Evolutionary conservation across 2,329 filamentous ascomycete species (phyloP).

Genomic region (Metarhizium guizhouense): DNA sequence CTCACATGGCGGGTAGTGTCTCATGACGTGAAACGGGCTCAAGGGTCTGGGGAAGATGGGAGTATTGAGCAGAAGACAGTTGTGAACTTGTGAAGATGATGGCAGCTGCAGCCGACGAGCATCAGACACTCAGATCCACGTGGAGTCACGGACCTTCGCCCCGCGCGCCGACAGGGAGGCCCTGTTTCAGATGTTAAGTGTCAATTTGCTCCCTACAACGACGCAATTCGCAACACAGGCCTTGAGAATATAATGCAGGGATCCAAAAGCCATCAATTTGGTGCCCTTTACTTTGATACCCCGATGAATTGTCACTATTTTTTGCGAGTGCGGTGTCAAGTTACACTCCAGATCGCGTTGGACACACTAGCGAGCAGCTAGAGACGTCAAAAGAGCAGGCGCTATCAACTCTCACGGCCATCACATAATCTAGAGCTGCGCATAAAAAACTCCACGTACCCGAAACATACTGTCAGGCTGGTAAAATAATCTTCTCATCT

Average conservation of each 20-base stretch:
- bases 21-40: slow-evolving; percentile 6
- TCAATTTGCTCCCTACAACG: too few species aligned
- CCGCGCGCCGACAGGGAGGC: neutral
- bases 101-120: neutral
- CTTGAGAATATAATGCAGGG: too few species aligned
- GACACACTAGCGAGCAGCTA: neutral
- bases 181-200: neutral
- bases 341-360: neutral
- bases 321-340: too few species aligned
- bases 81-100: neutral
- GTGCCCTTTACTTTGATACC: too few species aligned
- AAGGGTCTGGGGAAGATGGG: neutral
- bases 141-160: neutral
- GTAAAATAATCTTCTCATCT: too few species aligned
- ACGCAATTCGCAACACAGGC: too few species aligned
- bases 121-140: neutral
- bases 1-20: slow-evolving; percentile 11
- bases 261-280: too few species aligned
- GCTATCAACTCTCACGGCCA: neutral
- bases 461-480: too few species aligned
- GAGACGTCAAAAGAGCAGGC: too few species aligned
- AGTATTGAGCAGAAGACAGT: neutral
- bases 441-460: too few species aligned
- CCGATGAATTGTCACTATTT: too few species aligned
- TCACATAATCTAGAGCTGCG: neutral